These are phyloP conservation scores for Penicillium goetzii DNA, from an alignment of 495 filamentous ascomycete genomes.

Conservation along the genomic window DNA sequence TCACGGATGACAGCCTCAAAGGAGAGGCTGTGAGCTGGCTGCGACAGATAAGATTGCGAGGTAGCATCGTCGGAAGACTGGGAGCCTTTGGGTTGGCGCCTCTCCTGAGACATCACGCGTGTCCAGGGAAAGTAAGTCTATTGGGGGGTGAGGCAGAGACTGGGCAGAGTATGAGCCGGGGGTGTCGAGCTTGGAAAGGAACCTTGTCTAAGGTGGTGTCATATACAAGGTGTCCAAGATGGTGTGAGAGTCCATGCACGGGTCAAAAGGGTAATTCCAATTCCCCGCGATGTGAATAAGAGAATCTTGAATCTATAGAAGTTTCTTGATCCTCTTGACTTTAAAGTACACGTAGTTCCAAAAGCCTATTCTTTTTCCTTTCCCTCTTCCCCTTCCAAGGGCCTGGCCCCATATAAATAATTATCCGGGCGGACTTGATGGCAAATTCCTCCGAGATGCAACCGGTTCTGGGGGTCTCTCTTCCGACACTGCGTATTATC, in stretches of 20 bases:
- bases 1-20: slow-evolving; percentile 58
- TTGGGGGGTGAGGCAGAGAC: slow-evolving; percentile 5
- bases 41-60: slow-evolving; percentile 44
- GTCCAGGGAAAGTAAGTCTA: not conserved
- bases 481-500: slow-evolving; percentile 17
- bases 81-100: slow-evolving; percentile 45
- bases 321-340: slow-evolving; percentile 15
- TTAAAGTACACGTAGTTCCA: slow-evolving; percentile 22
- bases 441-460: slow-evolving; percentile 20
- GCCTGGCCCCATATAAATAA: slow-evolving; percentile 27
- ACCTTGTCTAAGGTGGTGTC: slow-evolving; percentile 38
- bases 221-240: slow-evolving; percentile 42
- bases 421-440: slow-evolving; percentile 14
- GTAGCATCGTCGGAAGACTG: slow-evolving; percentile 12
- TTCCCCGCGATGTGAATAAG: slow-evolving; percentile 15
- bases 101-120: slow-evolving; percentile 51
- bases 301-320: slow-evolving; percentile 10
- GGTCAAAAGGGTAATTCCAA: slow-evolving; percentile 4
- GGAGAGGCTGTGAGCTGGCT: slow-evolving; percentile 67
- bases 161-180: not conserved
- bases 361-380: slow-evolving; percentile 10
- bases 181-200: slow-evolving; percentile 32
- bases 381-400: slow-evolving; percentile 8
- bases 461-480: slow-evolving; percentile 11
- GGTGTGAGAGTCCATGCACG: slow-evolving; percentile 45